These are phyloP conservation scores for Citrullus mucosospermus DNA, from an alignment of 306 rosid species.

Conservation along the genomic window DNA sequence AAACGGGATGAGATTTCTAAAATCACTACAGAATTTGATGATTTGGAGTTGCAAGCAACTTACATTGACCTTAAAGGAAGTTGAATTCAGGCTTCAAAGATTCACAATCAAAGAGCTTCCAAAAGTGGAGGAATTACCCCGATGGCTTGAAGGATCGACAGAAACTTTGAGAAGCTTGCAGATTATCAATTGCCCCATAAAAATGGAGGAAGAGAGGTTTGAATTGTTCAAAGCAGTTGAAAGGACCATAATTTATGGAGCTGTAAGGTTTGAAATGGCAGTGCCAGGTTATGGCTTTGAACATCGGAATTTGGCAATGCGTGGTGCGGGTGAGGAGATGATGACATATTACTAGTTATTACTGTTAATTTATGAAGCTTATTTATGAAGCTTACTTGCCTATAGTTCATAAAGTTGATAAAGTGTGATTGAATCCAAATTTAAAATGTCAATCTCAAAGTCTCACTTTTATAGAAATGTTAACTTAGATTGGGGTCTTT, in stretches of 20 bases:
- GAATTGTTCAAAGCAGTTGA: neutral
- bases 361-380: neutral
- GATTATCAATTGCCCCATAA: neutral
- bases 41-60: neutral
- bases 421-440: too few species aligned
- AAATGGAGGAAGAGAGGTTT: neutral
- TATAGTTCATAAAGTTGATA: too few species aligned
- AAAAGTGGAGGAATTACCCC: neutral
- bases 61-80: neutral
- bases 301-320: neutral
- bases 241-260: neutral
- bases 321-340: neutral
- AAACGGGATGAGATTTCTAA: neutral
- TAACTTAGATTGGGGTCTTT: too few species aligned
- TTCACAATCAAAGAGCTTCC: neutral
- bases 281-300: neutral
- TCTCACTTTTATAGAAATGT: too few species aligned
- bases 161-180: neutral
- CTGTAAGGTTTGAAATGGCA: neutral
- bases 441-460: too few species aligned
- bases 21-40: neutral
- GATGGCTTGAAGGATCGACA: neutral
- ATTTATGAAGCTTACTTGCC: too few species aligned
- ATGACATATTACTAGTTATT: neutral
- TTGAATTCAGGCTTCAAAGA: neutral